Conservation (phyloP, 257 asterid genomes). For the Solanum corneliomulleri region DNA sequence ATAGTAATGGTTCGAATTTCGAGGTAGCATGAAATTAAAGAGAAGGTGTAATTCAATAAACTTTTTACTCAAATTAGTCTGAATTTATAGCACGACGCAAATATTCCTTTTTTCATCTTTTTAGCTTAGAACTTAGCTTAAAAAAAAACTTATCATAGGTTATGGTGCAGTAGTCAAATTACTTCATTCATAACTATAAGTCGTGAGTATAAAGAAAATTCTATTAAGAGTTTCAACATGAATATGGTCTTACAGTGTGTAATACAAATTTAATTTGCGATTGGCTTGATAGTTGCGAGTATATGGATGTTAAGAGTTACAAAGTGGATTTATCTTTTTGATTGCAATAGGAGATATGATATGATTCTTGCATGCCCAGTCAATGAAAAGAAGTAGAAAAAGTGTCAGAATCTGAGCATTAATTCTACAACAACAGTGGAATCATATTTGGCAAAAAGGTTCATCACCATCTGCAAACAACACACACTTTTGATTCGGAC, state of each 20-base stretch:
- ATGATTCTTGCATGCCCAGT: neutral
- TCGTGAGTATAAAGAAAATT: neutral
- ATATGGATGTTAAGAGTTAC: neutral
- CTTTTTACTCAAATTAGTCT: neutral
- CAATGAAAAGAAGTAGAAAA: neutral
- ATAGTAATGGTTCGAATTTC: neutral
- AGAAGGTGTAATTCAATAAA: neutral
- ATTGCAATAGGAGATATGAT: neutral
- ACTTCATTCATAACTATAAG: too few species aligned
- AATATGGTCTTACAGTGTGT: neutral
- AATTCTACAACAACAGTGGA: neutral
- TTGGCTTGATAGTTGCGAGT: neutral
- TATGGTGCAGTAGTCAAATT: too few species aligned
- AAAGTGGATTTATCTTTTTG: neutral
- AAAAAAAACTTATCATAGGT: neutral
- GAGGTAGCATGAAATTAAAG: neutral
- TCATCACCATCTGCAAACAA: neutral
- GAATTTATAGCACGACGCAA: neutral
- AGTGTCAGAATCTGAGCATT: neutral
- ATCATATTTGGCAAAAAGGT: neutral
- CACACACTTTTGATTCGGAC: neutral
- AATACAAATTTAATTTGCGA: too few species aligned
- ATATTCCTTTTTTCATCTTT: neutral
- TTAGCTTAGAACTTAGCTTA: neutral
- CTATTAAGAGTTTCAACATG: neutral